phyloP scores from a whole-genome alignment of 106 monocot species.

The Vanilla planifolia region DNA sequence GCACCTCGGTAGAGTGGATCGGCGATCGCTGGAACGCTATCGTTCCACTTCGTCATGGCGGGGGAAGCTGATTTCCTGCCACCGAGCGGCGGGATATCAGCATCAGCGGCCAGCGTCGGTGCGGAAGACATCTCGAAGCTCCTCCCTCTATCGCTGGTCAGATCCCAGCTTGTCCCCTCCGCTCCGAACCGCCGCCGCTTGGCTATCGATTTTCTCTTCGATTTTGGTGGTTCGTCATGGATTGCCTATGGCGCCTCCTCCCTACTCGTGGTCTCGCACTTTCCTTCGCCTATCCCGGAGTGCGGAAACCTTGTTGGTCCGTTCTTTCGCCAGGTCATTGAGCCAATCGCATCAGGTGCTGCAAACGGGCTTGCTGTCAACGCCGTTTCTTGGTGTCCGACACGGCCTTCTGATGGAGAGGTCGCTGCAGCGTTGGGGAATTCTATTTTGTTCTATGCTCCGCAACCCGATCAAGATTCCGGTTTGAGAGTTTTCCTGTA shows the following conservation, averaged over 20 bases:
- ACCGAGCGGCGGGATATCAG: slow-evolving; percentile 9
- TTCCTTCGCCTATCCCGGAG: slow-evolving; percentile 41
- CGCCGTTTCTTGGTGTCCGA: slow-evolving; percentile 73
- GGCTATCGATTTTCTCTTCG: slow-evolving; percentile 73
- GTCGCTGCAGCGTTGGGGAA: slow-evolving; percentile 49
- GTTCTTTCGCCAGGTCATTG: slow-evolving; percentile 77
- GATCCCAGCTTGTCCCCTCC: slow-evolving; percentile 52
- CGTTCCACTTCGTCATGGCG: too few relatives aligned
- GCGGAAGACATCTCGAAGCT: slow-evolving; percentile 9
- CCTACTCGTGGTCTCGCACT: slow-evolving; percentile 66
- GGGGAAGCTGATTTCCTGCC: background rate
- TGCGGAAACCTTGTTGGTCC: slow-evolving; percentile 27
- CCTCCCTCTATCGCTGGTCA: slow-evolving; percentile 38
- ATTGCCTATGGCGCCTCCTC: slow-evolving; percentile 77
- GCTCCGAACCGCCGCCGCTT: slow-evolving; percentile 51
- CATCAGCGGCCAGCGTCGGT: background rate
- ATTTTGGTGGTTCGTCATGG: slow-evolving; percentile 79
- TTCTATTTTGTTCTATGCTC: slow-evolving; percentile 37
- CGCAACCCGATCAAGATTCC: slow-evolving; percentile 17
- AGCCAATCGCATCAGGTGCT: slow-evolving; percentile 20
- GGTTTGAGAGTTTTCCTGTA: slow-evolving; percentile 12
- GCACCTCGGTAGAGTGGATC: too few relatives aligned
- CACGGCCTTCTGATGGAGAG: slow-evolving; percentile 45
- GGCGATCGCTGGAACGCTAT: too few relatives aligned
- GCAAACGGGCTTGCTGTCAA: slow-evolving; percentile 12